Evolutionary conservation across 768 basidiomycete genomes (phyloP).

Genomic region (Tylopilus subfusipes): DNA sequence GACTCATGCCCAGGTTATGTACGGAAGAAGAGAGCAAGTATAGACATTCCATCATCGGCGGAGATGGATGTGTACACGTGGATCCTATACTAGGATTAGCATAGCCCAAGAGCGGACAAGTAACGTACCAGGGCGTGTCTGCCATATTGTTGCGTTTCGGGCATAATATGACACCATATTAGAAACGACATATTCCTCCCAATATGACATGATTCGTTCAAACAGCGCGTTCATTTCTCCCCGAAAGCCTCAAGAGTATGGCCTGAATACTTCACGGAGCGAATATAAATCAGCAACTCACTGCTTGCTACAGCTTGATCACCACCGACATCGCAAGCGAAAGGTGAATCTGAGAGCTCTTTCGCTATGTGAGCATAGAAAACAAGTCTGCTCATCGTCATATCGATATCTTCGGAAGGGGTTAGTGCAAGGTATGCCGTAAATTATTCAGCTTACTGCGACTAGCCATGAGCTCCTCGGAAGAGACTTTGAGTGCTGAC

Average conservation of each 20-base stretch:
- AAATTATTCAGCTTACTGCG: constrained; percentile 32
- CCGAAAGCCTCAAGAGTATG: constrained; percentile 45
- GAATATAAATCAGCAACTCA: constrained; percentile 20
- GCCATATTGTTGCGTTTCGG: constrained; percentile 4
- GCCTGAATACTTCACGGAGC: constrained; percentile 4
- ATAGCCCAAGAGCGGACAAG: constrained; percentile 2
- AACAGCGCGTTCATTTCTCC: constrained; percentile 40
- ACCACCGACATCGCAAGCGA: constrained; percentile 45
- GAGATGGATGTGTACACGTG: constrained; percentile 43
- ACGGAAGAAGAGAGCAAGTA: constrained; percentile 50
- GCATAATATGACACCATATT: constrained; percentile 20
- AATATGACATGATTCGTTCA: constrained; percentile 46
- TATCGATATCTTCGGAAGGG: constrained; percentile 4
- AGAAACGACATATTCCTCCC: constrained; percentile 47
- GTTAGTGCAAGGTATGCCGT: constrained; percentile 1
- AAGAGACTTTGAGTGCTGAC: constrained; percentile 38
- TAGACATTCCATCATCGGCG: constrained; percentile 52
- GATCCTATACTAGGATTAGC: constrained; percentile 18
- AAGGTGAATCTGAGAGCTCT: constrained; percentile 43
- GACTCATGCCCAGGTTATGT: constrained; percentile 51
- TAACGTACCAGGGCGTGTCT: constrained; percentile 10
- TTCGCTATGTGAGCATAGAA: constrained; percentile 50
- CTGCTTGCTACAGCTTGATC: constrained; percentile 35
- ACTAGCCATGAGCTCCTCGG: constrained; percentile 30
- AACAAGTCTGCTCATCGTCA: constrained; percentile 34